A percentile compares a stretch with the other conserved stretches of the same genome.
Conservation (phyloP, 2,329 filamentous ascomycete species). For the Ophiostoma australiae region DNA sequence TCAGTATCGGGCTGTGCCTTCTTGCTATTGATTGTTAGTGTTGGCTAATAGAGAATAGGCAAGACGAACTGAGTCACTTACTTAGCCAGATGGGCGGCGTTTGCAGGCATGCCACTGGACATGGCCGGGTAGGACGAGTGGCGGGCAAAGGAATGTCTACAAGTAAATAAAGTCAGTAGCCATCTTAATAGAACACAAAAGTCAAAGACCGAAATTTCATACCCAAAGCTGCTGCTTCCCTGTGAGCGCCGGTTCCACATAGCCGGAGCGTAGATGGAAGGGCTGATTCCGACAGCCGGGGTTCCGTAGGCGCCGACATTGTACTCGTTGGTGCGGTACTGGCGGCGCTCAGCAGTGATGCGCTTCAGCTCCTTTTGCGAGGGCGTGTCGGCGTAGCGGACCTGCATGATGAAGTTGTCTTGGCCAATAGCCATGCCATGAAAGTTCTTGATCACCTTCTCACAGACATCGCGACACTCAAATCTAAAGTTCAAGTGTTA, state of each 20-base stretch:
- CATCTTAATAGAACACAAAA: not conserved
- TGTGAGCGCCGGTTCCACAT: conserved; percentile 37
- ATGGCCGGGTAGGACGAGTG: conserved; percentile 17
- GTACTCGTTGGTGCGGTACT: conserved; percentile 95
- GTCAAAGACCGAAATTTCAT: conserved; percentile 1
- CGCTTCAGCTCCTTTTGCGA: conserved; percentile 96
- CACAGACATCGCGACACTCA: conserved; percentile 80
- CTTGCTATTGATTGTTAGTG: conserved; percentile 32
- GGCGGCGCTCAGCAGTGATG: conserved; percentile 87
- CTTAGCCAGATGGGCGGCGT: not conserved
- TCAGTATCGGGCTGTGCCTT: conserved; percentile 40
- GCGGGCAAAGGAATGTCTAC: not conserved
- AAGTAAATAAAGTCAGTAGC: not conserved
- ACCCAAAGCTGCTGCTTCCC: conserved; percentile 28
- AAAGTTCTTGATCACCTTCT: conserved; percentile 80
- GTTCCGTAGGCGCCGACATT: conserved; percentile 68
- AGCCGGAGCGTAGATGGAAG: conserved; percentile 42
- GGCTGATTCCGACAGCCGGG: conserved; percentile 53
- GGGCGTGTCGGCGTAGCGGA: conserved; percentile 94
- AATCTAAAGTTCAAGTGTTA: conserved; percentile 55
- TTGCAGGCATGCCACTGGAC: not conserved
- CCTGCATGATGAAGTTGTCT: conserved; percentile 79
- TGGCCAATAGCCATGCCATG: conserved; percentile 73
- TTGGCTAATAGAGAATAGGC: not conserved
- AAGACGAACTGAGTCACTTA: not conserved